These are phyloP conservation scores for Claviceps humidiphila DNA, from an alignment of 2,329 filamentous ascomycete species.

Conservation along the genomic window DNA sequence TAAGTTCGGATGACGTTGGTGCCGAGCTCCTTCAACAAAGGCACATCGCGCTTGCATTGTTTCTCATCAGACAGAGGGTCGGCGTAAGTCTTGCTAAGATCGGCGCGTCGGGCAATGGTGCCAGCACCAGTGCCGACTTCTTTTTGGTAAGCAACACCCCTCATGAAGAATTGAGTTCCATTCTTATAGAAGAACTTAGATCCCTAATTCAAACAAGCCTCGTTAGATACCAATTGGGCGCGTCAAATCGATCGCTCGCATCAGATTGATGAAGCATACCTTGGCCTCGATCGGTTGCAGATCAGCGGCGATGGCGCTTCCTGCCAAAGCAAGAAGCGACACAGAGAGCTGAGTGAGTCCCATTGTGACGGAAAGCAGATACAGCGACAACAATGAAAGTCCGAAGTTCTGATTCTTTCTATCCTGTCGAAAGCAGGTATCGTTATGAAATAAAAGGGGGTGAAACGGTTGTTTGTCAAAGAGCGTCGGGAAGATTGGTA, in stretches of 20 bases:
- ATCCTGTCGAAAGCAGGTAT: not conserved
- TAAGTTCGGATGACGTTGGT: conserved; percentile 96
- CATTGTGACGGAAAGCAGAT: conserved; percentile 15
- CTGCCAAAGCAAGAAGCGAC: conserved; percentile 27
- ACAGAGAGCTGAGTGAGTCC: conserved; percentile 18
- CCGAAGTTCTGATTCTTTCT: not conserved
- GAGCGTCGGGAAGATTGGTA: conserved; percentile 2
- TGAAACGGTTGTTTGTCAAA: not conserved
- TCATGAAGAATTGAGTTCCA: conserved; percentile 59
- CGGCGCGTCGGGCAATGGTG: conserved; percentile 22
- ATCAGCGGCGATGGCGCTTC: conserved; percentile 28
- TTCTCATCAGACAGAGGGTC: conserved; percentile 68
- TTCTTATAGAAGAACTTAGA: conserved; percentile 84
- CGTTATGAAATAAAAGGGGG: not conserved
- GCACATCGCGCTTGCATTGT: conserved; percentile 73
- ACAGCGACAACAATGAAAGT: not conserved
- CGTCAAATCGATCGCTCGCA: not conserved
- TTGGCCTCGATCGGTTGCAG: conserved; percentile 55
- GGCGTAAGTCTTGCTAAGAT: conserved; percentile 41
- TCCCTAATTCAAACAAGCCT: conserved; percentile 32
- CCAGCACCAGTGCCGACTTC: conserved; percentile 47
- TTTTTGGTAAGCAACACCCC: conserved; percentile 91
- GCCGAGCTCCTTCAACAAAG: conserved; percentile 60
- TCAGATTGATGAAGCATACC: conserved; percentile 26
- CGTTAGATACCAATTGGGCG: not conserved